These are phyloP conservation scores for Scedosporium boydii DNA, from an alignment of 2,329 filamentous ascomycete species.

Conservation along the genomic window DNA sequence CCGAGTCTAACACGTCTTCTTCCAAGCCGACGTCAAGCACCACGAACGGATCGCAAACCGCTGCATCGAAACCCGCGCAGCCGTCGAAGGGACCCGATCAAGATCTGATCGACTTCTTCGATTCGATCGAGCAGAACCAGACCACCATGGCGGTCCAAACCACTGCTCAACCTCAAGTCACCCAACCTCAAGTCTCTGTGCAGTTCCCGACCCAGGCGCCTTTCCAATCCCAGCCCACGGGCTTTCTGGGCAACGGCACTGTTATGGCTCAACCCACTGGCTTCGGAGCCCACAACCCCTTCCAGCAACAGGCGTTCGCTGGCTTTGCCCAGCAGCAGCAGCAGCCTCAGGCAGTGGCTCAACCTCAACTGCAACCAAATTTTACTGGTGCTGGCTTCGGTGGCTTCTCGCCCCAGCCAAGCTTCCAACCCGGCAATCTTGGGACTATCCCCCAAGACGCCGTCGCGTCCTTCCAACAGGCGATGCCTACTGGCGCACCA, in stretches of 20 bases:
- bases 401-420: slow-evolving; percentile 61
- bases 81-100: slow-evolving; percentile 55
- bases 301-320: slow-evolving; percentile 22
- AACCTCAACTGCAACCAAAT: slow-evolving; percentile 29
- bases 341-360: slow-evolving; percentile 29
- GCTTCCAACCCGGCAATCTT: slow-evolving; percentile 43
- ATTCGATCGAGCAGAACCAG: slow-evolving; percentile 83
- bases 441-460: slow-evolving; percentile 50
- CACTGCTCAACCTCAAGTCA: slow-evolving; percentile 21
- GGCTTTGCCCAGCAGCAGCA: slow-evolving; percentile 23
- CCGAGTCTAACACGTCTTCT: slow-evolving; percentile 23
- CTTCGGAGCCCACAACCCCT: slow-evolving; percentile 16
- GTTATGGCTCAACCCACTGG: slow-evolving; percentile 14
- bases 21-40: slow-evolving; percentile 24
- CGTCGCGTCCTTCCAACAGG: slow-evolving; percentile 36
- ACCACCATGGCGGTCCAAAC: slow-evolving; percentile 50
- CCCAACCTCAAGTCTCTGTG: slow-evolving; percentile 18
- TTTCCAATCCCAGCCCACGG: slow-evolving; percentile 29
- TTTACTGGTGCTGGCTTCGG: slow-evolving; percentile 72
- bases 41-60: background rate
- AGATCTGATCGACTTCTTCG: slow-evolving; percentile 91
- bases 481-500: slow-evolving; percentile 28
- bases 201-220: slow-evolving; percentile 19
- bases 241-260: slow-evolving; percentile 16
- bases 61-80: slow-evolving; percentile 11